These are phyloP conservation scores for Nannochloris sp. DNA, from an alignment of 139 green algal species.

Conservation along the genomic window DNA sequence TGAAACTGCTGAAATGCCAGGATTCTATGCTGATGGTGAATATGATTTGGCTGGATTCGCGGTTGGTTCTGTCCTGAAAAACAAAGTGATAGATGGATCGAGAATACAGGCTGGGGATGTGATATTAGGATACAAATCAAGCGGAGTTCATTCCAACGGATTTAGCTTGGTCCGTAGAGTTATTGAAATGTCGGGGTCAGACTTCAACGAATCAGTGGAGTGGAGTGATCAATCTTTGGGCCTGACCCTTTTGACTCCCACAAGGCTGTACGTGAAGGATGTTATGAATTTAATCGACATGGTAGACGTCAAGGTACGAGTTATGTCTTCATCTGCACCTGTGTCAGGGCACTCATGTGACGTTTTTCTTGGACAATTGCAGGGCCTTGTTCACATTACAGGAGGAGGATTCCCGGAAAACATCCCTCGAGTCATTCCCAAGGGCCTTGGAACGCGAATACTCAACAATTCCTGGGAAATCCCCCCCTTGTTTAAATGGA, in stretches of 20 bases:
- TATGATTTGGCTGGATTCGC: constrained; percentile 98
- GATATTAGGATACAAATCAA: constrained; percentile 72
- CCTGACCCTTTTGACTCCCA: constrained; percentile 56
- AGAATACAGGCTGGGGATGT: constrained; percentile 72
- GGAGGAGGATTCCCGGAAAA: constrained; percentile 97
- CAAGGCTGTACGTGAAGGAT: constrained; percentile 51
- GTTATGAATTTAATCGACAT: constrained; percentile 44
- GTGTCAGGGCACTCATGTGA: not conserved
- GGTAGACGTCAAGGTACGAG: constrained; percentile 36
- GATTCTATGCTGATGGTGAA: constrained; percentile 93
- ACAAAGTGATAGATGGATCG: constrained; percentile 81
- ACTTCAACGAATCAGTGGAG: constrained; percentile 47
- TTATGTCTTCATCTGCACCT: not conserved
- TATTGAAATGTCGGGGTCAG: constrained; percentile 38
- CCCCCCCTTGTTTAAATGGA: constrained; percentile 63
- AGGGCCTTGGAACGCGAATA: constrained; percentile 62
- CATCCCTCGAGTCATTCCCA: constrained; percentile 87
- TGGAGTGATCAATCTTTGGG: constrained; percentile 55
- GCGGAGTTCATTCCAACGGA: constrained; percentile 92
- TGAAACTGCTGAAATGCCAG: constrained; percentile 98
- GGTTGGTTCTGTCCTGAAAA: constrained; percentile 91
- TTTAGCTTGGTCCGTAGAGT: constrained; percentile 92
- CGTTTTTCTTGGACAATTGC: not conserved
- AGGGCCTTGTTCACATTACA: constrained; percentile 93
- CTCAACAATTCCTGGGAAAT: constrained; percentile 54